Conservation (phyloP, 345 rosid genomes). For the Arabis hirsuta region DNA sequence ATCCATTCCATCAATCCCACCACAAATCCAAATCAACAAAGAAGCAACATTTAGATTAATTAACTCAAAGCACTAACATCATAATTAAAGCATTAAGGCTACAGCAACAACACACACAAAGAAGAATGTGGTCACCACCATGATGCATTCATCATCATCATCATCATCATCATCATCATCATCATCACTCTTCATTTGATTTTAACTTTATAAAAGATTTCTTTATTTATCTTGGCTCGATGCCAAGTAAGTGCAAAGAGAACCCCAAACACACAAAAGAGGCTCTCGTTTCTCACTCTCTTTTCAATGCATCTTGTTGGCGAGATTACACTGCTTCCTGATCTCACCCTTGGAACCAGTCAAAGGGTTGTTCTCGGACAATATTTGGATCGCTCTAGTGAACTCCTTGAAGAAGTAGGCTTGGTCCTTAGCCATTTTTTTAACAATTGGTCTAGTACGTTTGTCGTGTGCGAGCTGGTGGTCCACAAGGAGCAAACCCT, state of each 20-base stretch:
- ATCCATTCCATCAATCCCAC: conserved; percentile 29
- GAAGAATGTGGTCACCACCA: conserved; percentile 41
- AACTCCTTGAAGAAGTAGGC: conserved; percentile 94
- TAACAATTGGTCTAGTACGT: conserved; percentile 83
- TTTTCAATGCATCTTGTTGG: conserved; percentile 78
- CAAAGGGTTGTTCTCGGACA: conserved; percentile 95
- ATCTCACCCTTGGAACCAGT: conserved; percentile 92
- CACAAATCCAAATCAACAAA: conserved; percentile 31
- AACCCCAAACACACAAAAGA: conserved; percentile 39
- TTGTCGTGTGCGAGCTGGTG: conserved; percentile 89
- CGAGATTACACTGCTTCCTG: conserved; percentile 82
- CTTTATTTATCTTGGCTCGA: conserved; percentile 33
- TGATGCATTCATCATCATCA: conserved; percentile 42
- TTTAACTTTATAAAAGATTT: conserved; percentile 19
- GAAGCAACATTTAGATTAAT: conserved; percentile 38
- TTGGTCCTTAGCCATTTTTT: conserved; percentile 95
- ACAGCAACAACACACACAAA: conserved; percentile 36
- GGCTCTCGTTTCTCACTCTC: conserved; percentile 11
- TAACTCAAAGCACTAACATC: conserved; percentile 35
- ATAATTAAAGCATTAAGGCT: conserved; percentile 41
- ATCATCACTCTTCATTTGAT: conserved; percentile 42
- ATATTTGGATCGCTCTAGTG: conserved; percentile 75
- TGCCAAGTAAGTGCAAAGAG: conserved; percentile 31
- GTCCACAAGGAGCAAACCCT: conserved; percentile 86
- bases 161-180: conserved; percentile 40